These are phyloP conservation scores for Sphaerostilbella broomeana DNA, from an alignment of 2,329 filamentous ascomycete species.

Conservation along the genomic window DNA sequence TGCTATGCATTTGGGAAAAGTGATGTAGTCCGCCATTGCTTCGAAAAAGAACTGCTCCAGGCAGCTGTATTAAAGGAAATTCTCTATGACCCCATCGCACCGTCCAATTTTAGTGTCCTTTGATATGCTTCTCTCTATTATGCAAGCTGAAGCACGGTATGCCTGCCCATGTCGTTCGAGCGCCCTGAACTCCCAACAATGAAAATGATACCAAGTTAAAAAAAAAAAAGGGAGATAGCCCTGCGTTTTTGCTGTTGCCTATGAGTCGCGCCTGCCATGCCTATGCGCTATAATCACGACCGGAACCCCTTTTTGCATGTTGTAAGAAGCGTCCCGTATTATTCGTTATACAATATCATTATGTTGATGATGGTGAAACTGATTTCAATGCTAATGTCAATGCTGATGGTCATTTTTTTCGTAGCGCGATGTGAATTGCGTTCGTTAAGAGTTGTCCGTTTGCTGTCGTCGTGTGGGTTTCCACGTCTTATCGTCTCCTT, in stretches of 20 bases:
- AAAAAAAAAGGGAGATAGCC: constrained; percentile 6
- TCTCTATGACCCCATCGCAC: constrained; percentile 1
- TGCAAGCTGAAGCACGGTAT: constrained; percentile 6
- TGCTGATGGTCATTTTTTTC: too few species aligned
- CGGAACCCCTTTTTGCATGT: neutral
- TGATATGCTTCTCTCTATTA: constrained; percentile 3
- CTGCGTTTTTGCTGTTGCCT: constrained; percentile 6
- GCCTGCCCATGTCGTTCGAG: constrained; percentile 4
- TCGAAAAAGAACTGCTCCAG: constrained; percentile 10
- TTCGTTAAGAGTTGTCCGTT: too few species aligned
- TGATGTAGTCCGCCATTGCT: too few species aligned
- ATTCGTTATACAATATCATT: constrained; percentile 3
- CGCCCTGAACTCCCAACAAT: neutral
- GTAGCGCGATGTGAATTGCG: too few species aligned
- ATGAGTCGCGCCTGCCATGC: constrained; percentile 7
- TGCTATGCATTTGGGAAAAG: too few species aligned
- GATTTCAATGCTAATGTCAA: too few species aligned
- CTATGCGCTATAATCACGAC: constrained; percentile 7
- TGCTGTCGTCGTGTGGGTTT: too few species aligned
- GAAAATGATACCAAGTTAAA: neutral
- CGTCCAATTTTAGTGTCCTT: constrained; percentile 8
- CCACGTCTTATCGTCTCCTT: constrained; percentile 20
- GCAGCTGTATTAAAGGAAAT: constrained; percentile 6
- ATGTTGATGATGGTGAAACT: neutral
- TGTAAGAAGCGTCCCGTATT: neutral